Evolutionary conservation across 768 basidiomycete species (phyloP).

Genomic region (Boletus vinaceobasis): DNA sequence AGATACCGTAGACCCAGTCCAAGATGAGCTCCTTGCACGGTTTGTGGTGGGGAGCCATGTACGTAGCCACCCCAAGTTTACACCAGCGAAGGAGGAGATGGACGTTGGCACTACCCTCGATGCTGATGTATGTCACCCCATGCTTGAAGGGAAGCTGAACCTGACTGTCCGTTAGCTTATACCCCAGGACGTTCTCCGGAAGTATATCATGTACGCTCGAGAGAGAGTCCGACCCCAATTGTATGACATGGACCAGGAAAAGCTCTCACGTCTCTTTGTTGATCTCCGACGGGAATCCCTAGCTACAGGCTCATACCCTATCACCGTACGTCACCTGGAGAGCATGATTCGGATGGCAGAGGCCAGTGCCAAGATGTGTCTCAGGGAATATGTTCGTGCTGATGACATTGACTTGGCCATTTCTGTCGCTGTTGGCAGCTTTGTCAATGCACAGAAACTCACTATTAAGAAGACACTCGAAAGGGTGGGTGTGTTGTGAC

Average conservation of each 20-base stretch:
- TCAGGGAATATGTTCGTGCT: constrained; percentile 90
- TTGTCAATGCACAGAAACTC: constrained; percentile 96
- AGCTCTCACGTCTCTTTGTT: constrained; percentile 88
- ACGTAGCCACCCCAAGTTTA: constrained; percentile 92
- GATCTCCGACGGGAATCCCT: constrained; percentile 95
- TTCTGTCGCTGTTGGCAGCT: constrained; percentile 90
- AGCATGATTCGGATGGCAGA: constrained; percentile 99
- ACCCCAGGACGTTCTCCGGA: constrained; percentile 91
- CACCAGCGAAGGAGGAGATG: constrained; percentile 84
- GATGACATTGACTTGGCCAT: constrained; percentile 98
- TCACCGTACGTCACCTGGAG: constrained; percentile 96
- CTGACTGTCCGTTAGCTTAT: constrained; percentile 63
- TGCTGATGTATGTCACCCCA: constrained; percentile 69
- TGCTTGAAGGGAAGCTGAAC: not conserved
- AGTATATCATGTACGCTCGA: constrained; percentile 98
- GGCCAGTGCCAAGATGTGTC: constrained; percentile 96
- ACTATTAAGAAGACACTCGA: constrained; percentile 98
- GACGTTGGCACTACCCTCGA: constrained; percentile 86
- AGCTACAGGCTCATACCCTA: constrained; percentile 97
- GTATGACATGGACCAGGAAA: constrained; percentile 93
- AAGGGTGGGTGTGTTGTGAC: constrained; percentile 47
- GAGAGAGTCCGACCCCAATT: constrained; percentile 92
- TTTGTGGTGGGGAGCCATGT: constrained; percentile 98
- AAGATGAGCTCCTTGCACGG: constrained; percentile 92
- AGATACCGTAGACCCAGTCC: constrained; percentile 93